Base-by-base conservation (phyloP, 108 stramenopile species). In the Epithemia pelagica region DNA sequence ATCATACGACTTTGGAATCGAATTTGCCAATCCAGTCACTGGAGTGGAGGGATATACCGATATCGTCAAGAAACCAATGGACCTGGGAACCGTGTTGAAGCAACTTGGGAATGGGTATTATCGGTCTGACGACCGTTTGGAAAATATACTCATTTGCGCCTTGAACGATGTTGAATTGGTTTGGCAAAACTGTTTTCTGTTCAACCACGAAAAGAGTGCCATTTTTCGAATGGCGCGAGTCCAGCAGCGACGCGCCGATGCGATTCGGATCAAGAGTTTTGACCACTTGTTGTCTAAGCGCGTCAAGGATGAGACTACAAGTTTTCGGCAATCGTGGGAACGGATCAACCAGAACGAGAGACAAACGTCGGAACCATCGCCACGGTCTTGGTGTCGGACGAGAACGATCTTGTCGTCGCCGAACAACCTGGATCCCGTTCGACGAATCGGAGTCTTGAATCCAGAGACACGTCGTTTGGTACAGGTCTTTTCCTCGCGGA, bases 111-210 rank as follows among this genome's bases (percentile, higher is more conserved):
- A 78, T 25, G 85, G 88, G 31, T 55, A 52, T 30, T 87, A 88
- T 74, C 51, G 7, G 3, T 58, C 33, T 27, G 19, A 28, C 25
- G 57, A 60, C 23, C 67, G 65, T 8, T 57, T 58, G 54, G 72
- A 81, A 56, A 75, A 78, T 32, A 53, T 82, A 18, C 21, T 89
- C 19, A 32, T 83, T 23, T 54, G 54, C 21, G 73, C 78, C 18
- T 55, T 92, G 57, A 71, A 77, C 32, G 91, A 92, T 59, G 66
- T 89, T 32, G 84, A 87, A 31, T 78, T 85, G 22, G 82, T 92
- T 7, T 85, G 84, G 75, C 91, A 88, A 46, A 92, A 92, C 74
- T 92, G 91, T 69, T 76, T 87, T 64, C 37, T 69, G 3, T 92
- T 78, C 69, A 92, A 88, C 58, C 64, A 63, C 52, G 72, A 78